These are phyloP conservation scores for Amphirosellinia nigrospora DNA, from an alignment of 495 filamentous ascomycete species.

Conservation along the genomic window DNA sequence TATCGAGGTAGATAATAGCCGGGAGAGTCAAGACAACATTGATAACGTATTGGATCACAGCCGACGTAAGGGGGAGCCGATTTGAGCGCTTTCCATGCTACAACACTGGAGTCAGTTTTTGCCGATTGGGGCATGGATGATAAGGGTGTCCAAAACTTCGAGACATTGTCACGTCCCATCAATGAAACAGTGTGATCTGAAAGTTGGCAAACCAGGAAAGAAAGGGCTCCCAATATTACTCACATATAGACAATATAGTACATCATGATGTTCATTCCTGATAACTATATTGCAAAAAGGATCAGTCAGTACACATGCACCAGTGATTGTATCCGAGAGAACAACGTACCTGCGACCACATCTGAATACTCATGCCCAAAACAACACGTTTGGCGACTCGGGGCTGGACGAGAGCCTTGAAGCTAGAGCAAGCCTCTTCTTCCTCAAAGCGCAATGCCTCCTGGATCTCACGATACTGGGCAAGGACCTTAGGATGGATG, in stretches of 20 bases:
- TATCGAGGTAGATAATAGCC: constrained; percentile 77
- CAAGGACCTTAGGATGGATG: constrained; percentile 66
- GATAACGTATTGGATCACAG: constrained; percentile 80
- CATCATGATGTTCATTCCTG: constrained; percentile 81
- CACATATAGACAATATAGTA: constrained; percentile 80
- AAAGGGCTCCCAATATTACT: too few relatives aligned
- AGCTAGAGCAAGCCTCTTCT: constrained; percentile 62
- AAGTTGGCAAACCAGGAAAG: too few relatives aligned
- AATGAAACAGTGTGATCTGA: too few relatives aligned
- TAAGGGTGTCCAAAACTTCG: too few relatives aligned
- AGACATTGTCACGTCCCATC: too few relatives aligned
- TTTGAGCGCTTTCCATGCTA: constrained; percentile 71
- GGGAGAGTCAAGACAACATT: constrained; percentile 74
- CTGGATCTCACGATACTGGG: constrained; percentile 71
- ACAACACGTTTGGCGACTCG: constrained; percentile 72
- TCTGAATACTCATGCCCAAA: constrained; percentile 75
- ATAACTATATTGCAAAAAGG: constrained; percentile 52
- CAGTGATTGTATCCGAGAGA: not conserved
- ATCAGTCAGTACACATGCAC: constrained; percentile 14
- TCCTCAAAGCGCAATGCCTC: constrained; percentile 67
- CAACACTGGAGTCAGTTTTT: too few relatives aligned
- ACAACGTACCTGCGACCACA: constrained; percentile 62
- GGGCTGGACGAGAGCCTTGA: constrained; percentile 63
- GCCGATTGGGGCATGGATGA: too few relatives aligned
- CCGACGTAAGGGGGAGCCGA: constrained; percentile 70